Evolutionary conservation across 305 asterid genomes (phyloP), one percentile per base, ranked within the genome.

Genomic region (Petunia hybrid): DNA sequence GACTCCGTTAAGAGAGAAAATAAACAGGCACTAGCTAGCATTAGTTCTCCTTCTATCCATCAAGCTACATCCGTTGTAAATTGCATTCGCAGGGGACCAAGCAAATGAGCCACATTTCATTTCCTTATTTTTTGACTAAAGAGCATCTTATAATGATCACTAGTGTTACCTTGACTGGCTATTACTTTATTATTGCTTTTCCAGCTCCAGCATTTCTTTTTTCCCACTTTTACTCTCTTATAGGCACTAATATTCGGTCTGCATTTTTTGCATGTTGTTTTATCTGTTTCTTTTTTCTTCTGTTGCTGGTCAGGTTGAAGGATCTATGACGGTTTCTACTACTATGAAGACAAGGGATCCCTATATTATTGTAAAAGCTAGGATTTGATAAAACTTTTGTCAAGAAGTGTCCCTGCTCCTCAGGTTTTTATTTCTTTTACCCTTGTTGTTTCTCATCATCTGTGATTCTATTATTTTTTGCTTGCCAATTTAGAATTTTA

Each of bases 371-470:
- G 73, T 93, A 0, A 93, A 93, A 91, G 95, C 97, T 82, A 89
- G 98, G 83, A 93, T 83, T 92, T 93, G 80, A 87, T 93, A 66
- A 93, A 91, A 84, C 97, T 93, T 76, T 82, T 93, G 79, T 93
- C 98, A 61, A 88, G 98, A 89, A 93, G 98, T 85, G 97, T 93
- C 84, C 97, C 97, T 81, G 95, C 94, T 76, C 91, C 94, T 84
- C 98, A 93, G 98, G 98, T 93, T 63, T 51, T 10, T 67, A 10
- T 16, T 66, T 13, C 38, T 22, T 65, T 48, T 12, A 12, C 43
- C 85, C 48, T 31, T 80, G 36, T 75, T 8, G n/a, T 77, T 66
- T 13, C 68, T 69, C 12, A 3, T 69, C 59, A 22, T 59, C 41
- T 16, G 78, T 36, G 8, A 46, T 66, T 67, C 36, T 79, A 45